phyloP scores from a whole-genome alignment of 306 rosid species.

The Vigna trinervia region DNA sequence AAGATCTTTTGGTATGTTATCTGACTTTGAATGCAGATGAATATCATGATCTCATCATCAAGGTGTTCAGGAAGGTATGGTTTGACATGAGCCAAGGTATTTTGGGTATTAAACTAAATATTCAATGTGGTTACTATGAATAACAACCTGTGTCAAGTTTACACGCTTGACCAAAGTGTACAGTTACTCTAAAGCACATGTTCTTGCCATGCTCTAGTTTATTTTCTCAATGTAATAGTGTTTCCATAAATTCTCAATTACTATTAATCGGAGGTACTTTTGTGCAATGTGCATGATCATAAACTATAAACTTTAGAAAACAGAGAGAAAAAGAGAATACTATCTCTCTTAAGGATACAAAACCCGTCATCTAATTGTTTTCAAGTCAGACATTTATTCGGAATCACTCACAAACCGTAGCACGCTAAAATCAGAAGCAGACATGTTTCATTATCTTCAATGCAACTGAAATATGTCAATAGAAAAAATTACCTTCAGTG shows the following conservation, averaged over 20 bases:
- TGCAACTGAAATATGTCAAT: too few relatives aligned
- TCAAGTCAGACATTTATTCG: background rate
- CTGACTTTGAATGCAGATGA: conserved; percentile 87
- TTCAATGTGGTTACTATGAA: conserved; percentile 45
- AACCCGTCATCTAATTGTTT: background rate
- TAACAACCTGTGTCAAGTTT: conserved; percentile 32
- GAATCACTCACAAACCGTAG: too few relatives aligned
- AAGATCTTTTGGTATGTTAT: conserved; percentile 85
- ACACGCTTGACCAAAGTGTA: conserved; percentile 27
- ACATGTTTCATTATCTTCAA: background rate
- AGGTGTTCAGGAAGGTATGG: conserved; percentile 92
- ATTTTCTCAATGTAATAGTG: conserved; percentile 2
- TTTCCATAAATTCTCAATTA: conserved; percentile 3
- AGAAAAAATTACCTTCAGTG: too few relatives aligned
- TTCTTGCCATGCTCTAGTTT: conserved; percentile 39
- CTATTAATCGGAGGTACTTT: background rate
- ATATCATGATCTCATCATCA: conserved; percentile 83
- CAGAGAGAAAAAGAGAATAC: too few relatives aligned
- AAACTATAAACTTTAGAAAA: too few relatives aligned
- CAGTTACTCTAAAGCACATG: background rate
- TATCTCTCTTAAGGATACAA: background rate
- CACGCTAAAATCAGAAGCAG: conserved; percentile 19
- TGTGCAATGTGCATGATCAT: conserved; percentile 2
- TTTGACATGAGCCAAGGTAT: conserved; percentile 60
- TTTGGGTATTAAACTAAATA: conserved; percentile 48